Conservation (phyloP, 2,329 filamentous ascomycete species). For the Aspergillus pseudoterreus region DNA sequence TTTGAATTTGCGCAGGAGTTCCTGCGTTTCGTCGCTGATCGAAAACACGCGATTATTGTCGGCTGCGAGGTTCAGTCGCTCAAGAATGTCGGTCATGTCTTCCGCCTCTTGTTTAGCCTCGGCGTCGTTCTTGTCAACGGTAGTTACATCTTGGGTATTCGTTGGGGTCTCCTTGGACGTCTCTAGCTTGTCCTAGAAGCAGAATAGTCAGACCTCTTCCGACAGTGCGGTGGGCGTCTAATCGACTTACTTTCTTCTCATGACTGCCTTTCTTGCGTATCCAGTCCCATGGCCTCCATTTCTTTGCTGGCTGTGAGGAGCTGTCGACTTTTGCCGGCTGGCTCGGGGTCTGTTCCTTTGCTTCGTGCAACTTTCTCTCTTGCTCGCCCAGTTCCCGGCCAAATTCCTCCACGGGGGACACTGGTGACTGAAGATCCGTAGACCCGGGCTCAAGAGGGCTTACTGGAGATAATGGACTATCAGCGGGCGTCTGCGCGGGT, state of each 20-base stretch:
- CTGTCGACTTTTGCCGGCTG: conserved; percentile 16
- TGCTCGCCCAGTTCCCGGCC: conserved; percentile 29
- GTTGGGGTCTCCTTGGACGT: conserved; percentile 1
- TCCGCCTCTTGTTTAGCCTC: conserved; percentile 58
- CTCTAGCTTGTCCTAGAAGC: conserved; percentile 5
- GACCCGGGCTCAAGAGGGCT: conserved; percentile 42
- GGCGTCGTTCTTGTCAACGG: conserved; percentile 25
- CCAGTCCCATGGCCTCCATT: conserved; percentile 38
- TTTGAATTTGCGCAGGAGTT: conserved; percentile 79
- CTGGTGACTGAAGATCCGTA: conserved; percentile 48
- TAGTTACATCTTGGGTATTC: conserved; percentile 3
- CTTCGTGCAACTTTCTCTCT: conserved; percentile 33
- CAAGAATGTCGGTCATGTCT: conserved; percentile 75
- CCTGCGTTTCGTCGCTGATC: conserved; percentile 77
- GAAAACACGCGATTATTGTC: conserved; percentile 83
- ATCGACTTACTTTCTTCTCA: conserved; percentile 28
- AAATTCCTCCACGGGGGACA: conserved; percentile 45
- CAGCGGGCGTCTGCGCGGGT: background rate
- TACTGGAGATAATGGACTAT: conserved; percentile 3
- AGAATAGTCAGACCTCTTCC: background rate
- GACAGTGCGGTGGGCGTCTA: background rate
- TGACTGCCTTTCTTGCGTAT: conserved; percentile 35
- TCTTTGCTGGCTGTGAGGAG: conserved; percentile 19
- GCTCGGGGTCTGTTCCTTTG: conserved; percentile 6
- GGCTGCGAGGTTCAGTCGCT: conserved; percentile 77